These are phyloP conservation scores for Scheffersomyces lignicola DNA, from an alignment of 1,139 yeast species.

Conservation along the genomic window DNA sequence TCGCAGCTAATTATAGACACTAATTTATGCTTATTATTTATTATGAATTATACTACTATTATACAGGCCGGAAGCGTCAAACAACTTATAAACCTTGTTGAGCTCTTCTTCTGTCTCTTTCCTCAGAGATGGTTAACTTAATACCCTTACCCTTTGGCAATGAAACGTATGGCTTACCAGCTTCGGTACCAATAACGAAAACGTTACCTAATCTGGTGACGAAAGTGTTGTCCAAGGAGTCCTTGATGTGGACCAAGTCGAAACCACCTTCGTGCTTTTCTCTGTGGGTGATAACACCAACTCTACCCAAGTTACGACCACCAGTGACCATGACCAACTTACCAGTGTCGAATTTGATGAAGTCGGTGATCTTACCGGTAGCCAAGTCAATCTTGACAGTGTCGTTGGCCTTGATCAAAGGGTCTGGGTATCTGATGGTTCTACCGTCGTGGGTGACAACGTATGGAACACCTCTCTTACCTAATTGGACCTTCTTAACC, in stretches of 20 bases:
- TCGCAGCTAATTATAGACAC: no score
- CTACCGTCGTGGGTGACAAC: slow-evolving; percentile 98
- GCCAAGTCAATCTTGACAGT: slow-evolving; percentile 92
- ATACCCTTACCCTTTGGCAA: slow-evolving; percentile 99
- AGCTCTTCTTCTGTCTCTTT: slow-evolving; percentile 97
- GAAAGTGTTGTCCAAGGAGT: slow-evolving; percentile 89
- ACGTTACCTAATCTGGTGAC: slow-evolving; percentile 94
- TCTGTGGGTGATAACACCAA: slow-evolving; percentile 94
- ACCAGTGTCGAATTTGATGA: slow-evolving; percentile 90
- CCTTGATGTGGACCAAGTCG: slow-evolving; percentile 97
- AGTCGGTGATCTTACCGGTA: slow-evolving; percentile 85
- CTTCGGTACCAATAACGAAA: slow-evolving; percentile 83
- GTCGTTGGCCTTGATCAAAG: slow-evolving; percentile 89
- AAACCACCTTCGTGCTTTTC: slow-evolving; percentile 99
- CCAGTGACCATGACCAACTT: slow-evolving; percentile 93
- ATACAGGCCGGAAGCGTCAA: slow-evolving; percentile 4
- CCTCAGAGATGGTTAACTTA: slow-evolving; percentile 95
- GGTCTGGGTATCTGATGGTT: slow-evolving; percentile 98
- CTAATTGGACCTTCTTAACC: slow-evolving; percentile 93
- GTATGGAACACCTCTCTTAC: slow-evolving; percentile 95
- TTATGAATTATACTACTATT: slow-evolving; percentile 3
- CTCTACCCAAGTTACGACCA: slow-evolving; percentile 99
- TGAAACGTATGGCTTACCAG: slow-evolving; percentile 93
- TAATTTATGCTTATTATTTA: no score
- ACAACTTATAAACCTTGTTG: slow-evolving; percentile 45